Evolutionary conservation across 805 yeast species (phyloP), one percentile per base, ranked within the genome.

Genomic region (Saturnispora zaruensis): DNA sequence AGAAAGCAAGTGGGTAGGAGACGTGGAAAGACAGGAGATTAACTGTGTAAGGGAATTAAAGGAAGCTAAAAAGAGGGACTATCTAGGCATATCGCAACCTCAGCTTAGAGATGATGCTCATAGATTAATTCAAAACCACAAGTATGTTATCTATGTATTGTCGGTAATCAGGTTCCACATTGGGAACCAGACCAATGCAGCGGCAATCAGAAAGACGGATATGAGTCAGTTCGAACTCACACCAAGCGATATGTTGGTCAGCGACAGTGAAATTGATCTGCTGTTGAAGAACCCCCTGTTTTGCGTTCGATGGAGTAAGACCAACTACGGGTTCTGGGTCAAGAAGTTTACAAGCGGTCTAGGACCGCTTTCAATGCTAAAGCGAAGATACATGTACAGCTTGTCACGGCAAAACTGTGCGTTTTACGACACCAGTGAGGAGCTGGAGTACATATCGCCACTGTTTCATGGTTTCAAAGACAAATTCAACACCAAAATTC

Each of bases 191-290:
- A 11, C 41, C 6, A 38, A 44, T 36, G 25, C 26, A 6, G 23
- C 20, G 3, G 47, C 47, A 5, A 36, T 44, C 4, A 16, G 18
- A 18, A 8, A 32, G 13, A 6, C 11, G 3, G n/a, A 44, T 34
- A 24, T 32, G 7, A 6, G 11, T 11, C 25, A 33, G 18, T 44
- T 44, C 9, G n/a, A 16, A 3, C 20, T 44, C 16, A 16, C 24
- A 44, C 23, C 25, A 4, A 4, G 4, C 6, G 47, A 44, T 18
- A 44, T 44, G 47, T 6, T 3, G 2, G 47, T 44, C 14, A 13
- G 25, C 18, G 47, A 44, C 8, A 44, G 41, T 44, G 47, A 44
- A 20, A 44, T 44, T 24, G 32, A 44, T 11, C 16, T 36, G 24
- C 34, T 44, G 47, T 24, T 44, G 18, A 21, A 34, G 20, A 11